phyloP scores from a whole-genome alignment of 1,139 yeast genomes.

The Hyphopichia fennica region DNA sequence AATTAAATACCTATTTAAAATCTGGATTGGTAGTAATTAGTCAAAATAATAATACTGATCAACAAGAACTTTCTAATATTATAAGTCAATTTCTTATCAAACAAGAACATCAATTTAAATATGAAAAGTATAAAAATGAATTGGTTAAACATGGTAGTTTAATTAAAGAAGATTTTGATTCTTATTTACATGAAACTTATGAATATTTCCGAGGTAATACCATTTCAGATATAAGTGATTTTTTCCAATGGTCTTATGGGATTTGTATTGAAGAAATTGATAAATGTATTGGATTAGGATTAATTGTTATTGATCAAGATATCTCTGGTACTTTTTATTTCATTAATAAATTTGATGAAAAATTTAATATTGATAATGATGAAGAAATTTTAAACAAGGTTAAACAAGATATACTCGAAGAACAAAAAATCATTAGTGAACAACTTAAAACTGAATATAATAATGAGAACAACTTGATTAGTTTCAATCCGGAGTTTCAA shows the following conservation, averaged over 20 bases:
- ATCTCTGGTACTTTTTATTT: conserved; percentile 57
- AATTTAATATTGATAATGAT: conserved; percentile 10
- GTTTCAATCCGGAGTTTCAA: not conserved
- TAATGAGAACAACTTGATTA: not conserved
- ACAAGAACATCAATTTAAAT: conserved; percentile 26
- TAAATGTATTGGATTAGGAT: conserved; percentile 56
- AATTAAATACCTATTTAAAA: conserved; percentile 28
- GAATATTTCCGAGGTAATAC: conserved; percentile 34
- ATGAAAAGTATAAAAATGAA: conserved; percentile 24
- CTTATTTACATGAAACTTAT: conserved; percentile 22
- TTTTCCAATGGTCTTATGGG: conserved; percentile 62
- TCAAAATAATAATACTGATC: conserved; percentile 15
- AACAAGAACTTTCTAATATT: conserved; percentile 20
- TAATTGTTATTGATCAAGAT: conserved; percentile 65
- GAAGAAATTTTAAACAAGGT: conserved; percentile 11
- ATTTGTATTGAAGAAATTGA: conserved; percentile 70
- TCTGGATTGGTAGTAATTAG: conserved; percentile 38
- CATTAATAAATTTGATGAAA: conserved; percentile 24
- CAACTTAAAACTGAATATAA: not conserved
- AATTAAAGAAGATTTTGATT: conserved; percentile 17
- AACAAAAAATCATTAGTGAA: conserved; percentile 14
- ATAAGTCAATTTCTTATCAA: conserved; percentile 23
- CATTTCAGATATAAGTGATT: conserved; percentile 36
- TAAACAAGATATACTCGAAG: conserved; percentile 16
- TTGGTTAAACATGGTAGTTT: conserved; percentile 7